Conservation (phyloP, 768 basidiomycete species). For the Gloeopeniophorella convolvens region DNA sequence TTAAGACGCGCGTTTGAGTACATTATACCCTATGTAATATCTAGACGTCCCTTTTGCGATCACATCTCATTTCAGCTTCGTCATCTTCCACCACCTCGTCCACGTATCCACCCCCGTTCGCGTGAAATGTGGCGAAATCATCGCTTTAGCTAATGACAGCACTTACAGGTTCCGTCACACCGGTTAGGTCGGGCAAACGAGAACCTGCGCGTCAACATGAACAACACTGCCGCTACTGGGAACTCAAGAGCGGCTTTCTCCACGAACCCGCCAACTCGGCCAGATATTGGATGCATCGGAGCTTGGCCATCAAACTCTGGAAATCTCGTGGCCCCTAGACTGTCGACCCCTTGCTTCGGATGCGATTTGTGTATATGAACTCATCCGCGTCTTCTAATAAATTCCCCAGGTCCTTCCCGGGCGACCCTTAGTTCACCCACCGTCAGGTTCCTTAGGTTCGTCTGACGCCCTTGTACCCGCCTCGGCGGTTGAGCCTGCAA, state of each 20-base stretch:
- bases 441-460: too few species aligned
- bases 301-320: slow-evolving; percentile 9
- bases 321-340: slow-evolving; percentile 13
- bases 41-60: slow-evolving; percentile 21
- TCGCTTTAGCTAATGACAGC: slow-evolving; percentile 12
- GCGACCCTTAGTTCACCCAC: slow-evolving; percentile 6
- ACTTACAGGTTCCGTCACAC: slow-evolving; percentile 10
- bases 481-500: slow-evolving; percentile 3
- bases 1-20: slow-evolving; percentile 82
- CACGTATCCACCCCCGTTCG: not conserved
- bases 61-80: slow-evolving; percentile 16
- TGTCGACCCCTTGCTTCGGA: slow-evolving; percentile 14
- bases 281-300: slow-evolving; percentile 7
- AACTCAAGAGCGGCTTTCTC: slow-evolving; percentile 6
- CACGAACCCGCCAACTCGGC: slow-evolving; percentile 13
- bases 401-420: slow-evolving; percentile 7
- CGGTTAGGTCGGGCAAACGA: slow-evolving; percentile 11
- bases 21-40: slow-evolving; percentile 39
- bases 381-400: slow-evolving; percentile 1
- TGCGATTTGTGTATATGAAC: slow-evolving; percentile 14
- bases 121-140: slow-evolving; percentile 1
- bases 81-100: slow-evolving; percentile 14
- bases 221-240: slow-evolving; percentile 2
- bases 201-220: slow-evolving; percentile 5
- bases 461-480: slow-evolving; percentile 2